These are phyloP conservation scores for maize (Zea mays) DNA, from an alignment of 176 grass and related monocot genomes.

Conservation along the genomic window DNA sequence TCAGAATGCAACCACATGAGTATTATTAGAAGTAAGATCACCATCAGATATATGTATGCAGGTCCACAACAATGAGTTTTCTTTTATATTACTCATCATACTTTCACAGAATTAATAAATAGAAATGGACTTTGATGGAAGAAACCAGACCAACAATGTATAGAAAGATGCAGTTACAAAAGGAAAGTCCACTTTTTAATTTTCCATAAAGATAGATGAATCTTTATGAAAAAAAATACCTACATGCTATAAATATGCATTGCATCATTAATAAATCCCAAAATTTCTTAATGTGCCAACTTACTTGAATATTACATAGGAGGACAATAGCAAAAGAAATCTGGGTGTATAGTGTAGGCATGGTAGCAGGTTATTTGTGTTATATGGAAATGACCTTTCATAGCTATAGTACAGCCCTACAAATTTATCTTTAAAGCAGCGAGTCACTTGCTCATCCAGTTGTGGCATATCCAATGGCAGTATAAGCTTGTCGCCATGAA, in stretches of 20 bases:
- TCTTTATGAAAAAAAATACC: not conserved
- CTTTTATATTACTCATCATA: too few species aligned
- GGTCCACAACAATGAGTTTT: not conserved
- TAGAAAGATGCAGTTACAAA: not conserved
- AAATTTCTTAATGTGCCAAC: not conserved
- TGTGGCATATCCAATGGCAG: not conserved
- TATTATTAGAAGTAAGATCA: not conserved
- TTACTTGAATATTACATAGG: not conserved
- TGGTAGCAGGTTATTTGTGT: not conserved
- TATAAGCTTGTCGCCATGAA: not conserved
- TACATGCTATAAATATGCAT: not conserved
- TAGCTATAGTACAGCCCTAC: conserved; percentile 7
- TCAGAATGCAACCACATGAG: conserved; percentile 26
- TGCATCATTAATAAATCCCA: not conserved
- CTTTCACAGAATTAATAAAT: not conserved
- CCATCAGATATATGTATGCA: not conserved
- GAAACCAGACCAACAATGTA: not conserved
- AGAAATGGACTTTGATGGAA: not conserved
- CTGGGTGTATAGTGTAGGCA: not conserved
- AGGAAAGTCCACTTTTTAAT: not conserved
- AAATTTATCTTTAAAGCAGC: conserved; percentile 8
- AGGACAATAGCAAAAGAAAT: not conserved
- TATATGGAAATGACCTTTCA: conserved; percentile 2
- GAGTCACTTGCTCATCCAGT: not conserved
- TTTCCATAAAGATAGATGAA: not conserved